Conservation (phyloP, 306 rosid genomes). For the Malus asiatica region DNA sequence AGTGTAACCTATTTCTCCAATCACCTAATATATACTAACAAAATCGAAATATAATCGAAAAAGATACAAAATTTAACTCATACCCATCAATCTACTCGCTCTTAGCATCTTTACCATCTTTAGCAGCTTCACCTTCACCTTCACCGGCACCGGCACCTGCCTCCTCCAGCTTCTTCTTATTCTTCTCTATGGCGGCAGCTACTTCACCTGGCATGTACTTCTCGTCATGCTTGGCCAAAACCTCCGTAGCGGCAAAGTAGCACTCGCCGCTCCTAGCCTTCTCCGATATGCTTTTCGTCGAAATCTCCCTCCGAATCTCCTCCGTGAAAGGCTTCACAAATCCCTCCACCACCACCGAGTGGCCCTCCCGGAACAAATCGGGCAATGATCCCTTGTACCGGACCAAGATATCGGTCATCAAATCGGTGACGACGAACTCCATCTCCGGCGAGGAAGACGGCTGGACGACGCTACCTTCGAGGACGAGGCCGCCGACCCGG, state of each 20-base stretch:
- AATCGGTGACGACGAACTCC: constrained; percentile 84
- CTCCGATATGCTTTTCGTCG: constrained; percentile 47
- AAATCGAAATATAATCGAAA: neutral
- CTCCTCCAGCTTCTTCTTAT: constrained; percentile 56
- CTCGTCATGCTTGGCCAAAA: constrained; percentile 91
- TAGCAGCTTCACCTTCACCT: constrained; percentile 17
- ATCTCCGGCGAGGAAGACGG: constrained; percentile 65
- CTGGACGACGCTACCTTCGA: constrained; percentile 79
- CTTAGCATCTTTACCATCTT: constrained; percentile 16
- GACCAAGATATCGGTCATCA: constrained; percentile 77
- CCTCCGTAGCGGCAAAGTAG: constrained; percentile 72
- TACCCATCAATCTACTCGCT: constrained; percentile 36
- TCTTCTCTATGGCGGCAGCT: constrained; percentile 82
- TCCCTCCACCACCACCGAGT: constrained; percentile 87
- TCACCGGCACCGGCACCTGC: constrained; percentile 21
- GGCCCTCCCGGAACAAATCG: constrained; percentile 87
- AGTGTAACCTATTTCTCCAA: constrained; percentile 5
- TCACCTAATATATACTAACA: constrained; percentile 6
- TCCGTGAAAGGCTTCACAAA: constrained; percentile 75
- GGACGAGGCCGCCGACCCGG: constrained; percentile 82
- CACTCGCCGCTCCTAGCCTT: constrained; percentile 67
- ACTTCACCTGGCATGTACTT: constrained; percentile 89
- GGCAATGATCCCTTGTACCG: constrained; percentile 71
- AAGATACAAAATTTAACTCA: constrained; percentile 1
- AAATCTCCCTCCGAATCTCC: constrained; percentile 43